Evolutionary conservation across 2,329 filamentous ascomycete species (phyloP).

Genomic region (Dactylella cylindrospora): DNA sequence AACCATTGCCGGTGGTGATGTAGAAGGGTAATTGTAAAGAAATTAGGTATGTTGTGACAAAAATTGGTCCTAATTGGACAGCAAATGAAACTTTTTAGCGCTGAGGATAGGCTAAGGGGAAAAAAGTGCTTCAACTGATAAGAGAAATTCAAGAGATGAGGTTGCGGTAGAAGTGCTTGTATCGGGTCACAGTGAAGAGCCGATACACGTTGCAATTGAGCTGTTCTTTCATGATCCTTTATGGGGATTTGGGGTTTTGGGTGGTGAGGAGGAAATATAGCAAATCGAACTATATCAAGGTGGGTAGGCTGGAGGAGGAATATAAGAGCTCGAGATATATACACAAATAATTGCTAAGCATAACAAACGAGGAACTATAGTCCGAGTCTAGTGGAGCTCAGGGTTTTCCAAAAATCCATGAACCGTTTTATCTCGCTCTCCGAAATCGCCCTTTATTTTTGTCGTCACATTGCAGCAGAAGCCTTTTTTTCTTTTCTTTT

Average conservation of each 20-base stretch:
- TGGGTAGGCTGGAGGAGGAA: no score
- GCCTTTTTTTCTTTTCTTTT: background rate
- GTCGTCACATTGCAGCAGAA: background rate
- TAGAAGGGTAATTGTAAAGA: no score
- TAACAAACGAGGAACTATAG: background rate
- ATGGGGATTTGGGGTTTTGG: background rate
- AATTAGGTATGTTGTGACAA: no score
- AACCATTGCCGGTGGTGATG: slow-evolving; percentile 15
- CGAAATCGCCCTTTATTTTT: slow-evolving; percentile 29
- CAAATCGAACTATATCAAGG: background rate
- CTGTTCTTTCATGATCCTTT: slow-evolving; percentile 21
- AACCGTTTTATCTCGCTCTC: slow-evolving; percentile 19
- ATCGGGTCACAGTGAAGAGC: slow-evolving; percentile 23
- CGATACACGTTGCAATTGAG: slow-evolving; percentile 25
- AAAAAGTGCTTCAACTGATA: background rate
- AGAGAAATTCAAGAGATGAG: slow-evolving; percentile 19
- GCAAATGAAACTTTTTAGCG: no score
- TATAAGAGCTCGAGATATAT: slow-evolving; percentile 37
- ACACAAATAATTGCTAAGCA: slow-evolving; percentile 11
- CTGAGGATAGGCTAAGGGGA: background rate
- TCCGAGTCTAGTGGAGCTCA: slow-evolving; percentile 33
- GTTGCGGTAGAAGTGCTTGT: slow-evolving; percentile 27
- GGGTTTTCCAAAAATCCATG: slow-evolving; percentile 2
- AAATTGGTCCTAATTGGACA: no score
- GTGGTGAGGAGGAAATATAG: no score